A percentile compares a stretch with the other conserved stretches of the same genome.
phyloP scores from a whole-genome alignment of 352 stramenopile genomes.

The Phytophthora aleatoria region DNA sequence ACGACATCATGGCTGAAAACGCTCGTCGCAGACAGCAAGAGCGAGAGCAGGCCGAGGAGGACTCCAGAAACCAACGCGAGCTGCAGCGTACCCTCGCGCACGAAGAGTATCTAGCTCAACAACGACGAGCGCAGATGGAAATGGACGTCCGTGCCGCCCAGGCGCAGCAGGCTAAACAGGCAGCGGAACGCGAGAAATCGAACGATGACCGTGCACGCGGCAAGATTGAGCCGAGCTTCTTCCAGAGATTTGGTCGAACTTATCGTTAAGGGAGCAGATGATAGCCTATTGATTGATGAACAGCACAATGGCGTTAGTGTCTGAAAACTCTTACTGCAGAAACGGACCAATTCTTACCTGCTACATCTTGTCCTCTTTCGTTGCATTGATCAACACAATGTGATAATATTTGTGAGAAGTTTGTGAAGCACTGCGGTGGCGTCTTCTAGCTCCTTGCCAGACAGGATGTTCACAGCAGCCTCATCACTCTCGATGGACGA shows the following conservation, averaged over 20 bases:
- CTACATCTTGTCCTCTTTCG: not conserved
- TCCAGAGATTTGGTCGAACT: constrained; percentile 74
- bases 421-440: constrained; percentile 48
- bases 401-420: constrained; percentile 44
- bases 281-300: constrained; percentile 18
- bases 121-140: constrained; percentile 52
- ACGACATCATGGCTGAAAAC: constrained; percentile 62
- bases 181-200: constrained; percentile 55
- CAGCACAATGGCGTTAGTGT: constrained; percentile 14
- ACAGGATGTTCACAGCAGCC: constrained; percentile 36
- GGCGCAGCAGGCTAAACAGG: constrained; percentile 55
- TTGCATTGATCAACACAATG: constrained; percentile 17
- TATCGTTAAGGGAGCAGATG: constrained; percentile 52
- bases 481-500: constrained; percentile 33
- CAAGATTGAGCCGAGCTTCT: constrained; percentile 77
- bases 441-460: constrained; percentile 52
- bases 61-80: constrained; percentile 41
- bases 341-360: constrained; percentile 8
- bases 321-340: constrained; percentile 2
- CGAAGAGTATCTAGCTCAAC: constrained; percentile 59
- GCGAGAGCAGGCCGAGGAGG: constrained; percentile 40
- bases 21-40: constrained; percentile 42
- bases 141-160: constrained; percentile 57
- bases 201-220: constrained; percentile 56
- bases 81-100: constrained; percentile 51